Percentiles rank a stretch among this genome's conserved stretches.
These are phyloP conservation scores for Patellifolia procumbens DNA, from an alignment of 179 eudicot genomes.

Conservation along the genomic window DNA sequence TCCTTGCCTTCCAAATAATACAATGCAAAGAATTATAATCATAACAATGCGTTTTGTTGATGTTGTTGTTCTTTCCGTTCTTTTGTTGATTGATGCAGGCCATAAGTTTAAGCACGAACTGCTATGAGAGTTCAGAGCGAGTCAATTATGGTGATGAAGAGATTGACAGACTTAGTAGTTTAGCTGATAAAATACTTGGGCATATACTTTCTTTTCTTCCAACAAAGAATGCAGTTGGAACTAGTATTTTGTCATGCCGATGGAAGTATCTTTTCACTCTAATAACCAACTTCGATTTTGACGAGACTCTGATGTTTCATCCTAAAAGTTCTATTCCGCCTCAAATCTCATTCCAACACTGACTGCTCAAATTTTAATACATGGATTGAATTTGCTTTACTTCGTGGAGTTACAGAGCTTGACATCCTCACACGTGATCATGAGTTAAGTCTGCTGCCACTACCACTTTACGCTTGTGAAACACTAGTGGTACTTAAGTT, in stretches of 20 bases:
- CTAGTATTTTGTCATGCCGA: slow-evolving; percentile 25
- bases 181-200: slow-evolving; percentile 26
- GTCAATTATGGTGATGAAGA: neutral
- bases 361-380: slow-evolving; percentile 3
- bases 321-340: neutral
- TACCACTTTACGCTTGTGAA: slow-evolving; percentile 15
- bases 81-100: neutral
- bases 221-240: slow-evolving; percentile 25
- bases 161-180: slow-evolving; percentile 25
- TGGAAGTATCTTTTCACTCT: slow-evolving; percentile 26
- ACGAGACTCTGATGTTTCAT: neutral
- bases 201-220: slow-evolving; percentile 30
- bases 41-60: neutral
- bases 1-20: neutral
- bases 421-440: neutral
- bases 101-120: neutral
- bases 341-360: neutral
- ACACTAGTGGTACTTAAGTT: slow-evolving; percentile 22
- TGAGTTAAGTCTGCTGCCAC: slow-evolving; percentile 1
- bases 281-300: slow-evolving; percentile 18
- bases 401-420: slow-evolving; percentile 20
- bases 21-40: neutral
- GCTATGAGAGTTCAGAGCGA: neutral
- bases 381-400: slow-evolving; percentile 20
- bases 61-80: neutral